Evolutionary conservation across 2,329 filamentous ascomycete genomes (phyloP).

Genomic region (Dothideomycetidae sp.): DNA sequence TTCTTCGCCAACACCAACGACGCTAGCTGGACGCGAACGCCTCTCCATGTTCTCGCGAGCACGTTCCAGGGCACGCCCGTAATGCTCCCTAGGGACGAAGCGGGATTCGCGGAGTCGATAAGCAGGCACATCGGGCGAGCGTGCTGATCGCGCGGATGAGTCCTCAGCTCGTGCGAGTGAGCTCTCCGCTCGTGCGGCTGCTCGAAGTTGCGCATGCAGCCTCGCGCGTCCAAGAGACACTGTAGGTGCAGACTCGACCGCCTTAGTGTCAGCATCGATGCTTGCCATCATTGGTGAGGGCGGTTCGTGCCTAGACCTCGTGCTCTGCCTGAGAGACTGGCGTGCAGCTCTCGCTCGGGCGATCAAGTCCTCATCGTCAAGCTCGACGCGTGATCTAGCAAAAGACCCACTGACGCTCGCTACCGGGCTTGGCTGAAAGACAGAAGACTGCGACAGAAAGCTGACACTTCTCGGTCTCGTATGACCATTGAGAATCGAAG

Average conservation of each 20-base stretch:
- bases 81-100: slow-evolving; percentile 24
- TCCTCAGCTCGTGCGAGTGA: slow-evolving; percentile 9
- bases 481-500: background rate
- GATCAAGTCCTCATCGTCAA: slow-evolving; percentile 22
- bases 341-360: slow-evolving; percentile 20
- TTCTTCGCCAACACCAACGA: background rate
- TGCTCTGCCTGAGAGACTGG: slow-evolving; percentile 17
- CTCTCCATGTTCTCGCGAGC: slow-evolving; percentile 17
- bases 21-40: slow-evolving; percentile 5
- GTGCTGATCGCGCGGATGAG: slow-evolving; percentile 8
- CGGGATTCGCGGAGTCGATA: slow-evolving; percentile 24
- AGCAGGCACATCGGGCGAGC: slow-evolving; percentile 19
- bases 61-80: slow-evolving; percentile 21
- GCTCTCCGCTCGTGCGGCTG: slow-evolving; percentile 12
- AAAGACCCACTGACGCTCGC: slow-evolving; percentile 2
- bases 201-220: slow-evolving; percentile 19
- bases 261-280: background rate
- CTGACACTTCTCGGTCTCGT: slow-evolving; percentile 2
- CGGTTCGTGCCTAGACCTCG: slow-evolving; percentile 1
- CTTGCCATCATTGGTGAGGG: slow-evolving; percentile 9
- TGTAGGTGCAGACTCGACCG: slow-evolving; percentile 14
- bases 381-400: background rate
- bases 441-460: slow-evolving; percentile 1
- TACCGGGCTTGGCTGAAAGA: slow-evolving; percentile 4
- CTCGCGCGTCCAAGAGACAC: slow-evolving; percentile 21